Evolutionary conservation across 371 early-diverging fungal species (phyloP).

Genomic region (Dichotomocladium elegans): DNA sequence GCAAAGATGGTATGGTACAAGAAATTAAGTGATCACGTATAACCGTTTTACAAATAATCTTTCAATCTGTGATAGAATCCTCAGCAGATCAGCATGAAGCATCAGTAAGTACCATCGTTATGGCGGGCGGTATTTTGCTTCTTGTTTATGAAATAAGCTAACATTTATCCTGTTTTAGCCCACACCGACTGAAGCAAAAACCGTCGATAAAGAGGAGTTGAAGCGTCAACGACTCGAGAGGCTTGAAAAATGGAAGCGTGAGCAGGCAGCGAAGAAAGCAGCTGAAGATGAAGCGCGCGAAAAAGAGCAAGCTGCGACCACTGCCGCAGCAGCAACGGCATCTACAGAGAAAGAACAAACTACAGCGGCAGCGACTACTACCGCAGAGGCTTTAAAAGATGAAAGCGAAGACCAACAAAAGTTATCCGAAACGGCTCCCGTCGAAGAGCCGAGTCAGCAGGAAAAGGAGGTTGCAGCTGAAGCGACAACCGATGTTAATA

Average conservation of each 20-base stretch:
- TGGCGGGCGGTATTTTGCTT: neutral
- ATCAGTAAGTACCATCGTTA: no score
- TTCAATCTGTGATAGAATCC: no score
- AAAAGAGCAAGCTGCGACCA: slow-evolving; percentile 12
- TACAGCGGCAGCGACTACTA: slow-evolving; percentile 7
- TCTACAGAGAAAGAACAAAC: slow-evolving; percentile 4
- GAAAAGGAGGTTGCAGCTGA: no score
- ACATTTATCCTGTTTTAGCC: neutral
- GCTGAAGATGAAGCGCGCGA: slow-evolving; percentile 33
- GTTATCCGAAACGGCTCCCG: slow-evolving; percentile 6
- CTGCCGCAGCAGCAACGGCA: slow-evolving; percentile 10
- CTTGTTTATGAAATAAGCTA: neutral
- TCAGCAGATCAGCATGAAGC: no score
- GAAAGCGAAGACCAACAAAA: neutral
- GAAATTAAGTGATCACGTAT: no score
- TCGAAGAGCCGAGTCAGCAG: slow-evolving; percentile 33
- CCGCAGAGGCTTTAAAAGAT: slow-evolving; percentile 10
- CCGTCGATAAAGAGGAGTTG: slow-evolving; percentile 53
- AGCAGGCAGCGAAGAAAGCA: slow-evolving; percentile 53
- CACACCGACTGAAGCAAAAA: slow-evolving; percentile 16
- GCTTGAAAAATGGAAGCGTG: slow-evolving; percentile 68
- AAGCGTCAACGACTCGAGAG: slow-evolving; percentile 64
- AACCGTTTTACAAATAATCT: no score
- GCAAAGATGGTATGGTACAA: no score
- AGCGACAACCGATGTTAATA: slow-evolving; percentile 10